Evolutionary conservation across 257 asterid species (phyloP).

Genomic region (Paulownia fortunei): DNA sequence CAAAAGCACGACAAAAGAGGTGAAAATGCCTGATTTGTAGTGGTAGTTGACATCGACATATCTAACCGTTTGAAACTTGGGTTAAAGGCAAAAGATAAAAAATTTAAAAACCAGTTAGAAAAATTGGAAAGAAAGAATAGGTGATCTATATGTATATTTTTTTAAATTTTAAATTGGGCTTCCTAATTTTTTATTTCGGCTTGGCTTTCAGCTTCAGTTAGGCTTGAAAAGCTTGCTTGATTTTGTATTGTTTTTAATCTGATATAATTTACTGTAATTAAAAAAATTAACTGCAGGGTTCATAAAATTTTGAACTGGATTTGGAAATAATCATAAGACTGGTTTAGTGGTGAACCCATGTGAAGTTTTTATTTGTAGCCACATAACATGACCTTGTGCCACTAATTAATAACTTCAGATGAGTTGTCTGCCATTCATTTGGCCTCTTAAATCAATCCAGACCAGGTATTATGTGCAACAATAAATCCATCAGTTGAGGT

Average conservation of each 20-base stretch:
- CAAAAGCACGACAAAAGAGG: constrained; percentile 20
- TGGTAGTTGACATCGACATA: constrained; percentile 24
- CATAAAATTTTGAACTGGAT: not conserved
- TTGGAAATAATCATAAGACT: not conserved
- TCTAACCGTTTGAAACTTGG: constrained; percentile 17
- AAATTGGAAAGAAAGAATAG: too few relatives aligned
- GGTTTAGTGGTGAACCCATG: not conserved
- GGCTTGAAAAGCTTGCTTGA: too few relatives aligned
- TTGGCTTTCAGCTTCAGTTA: too few relatives aligned
- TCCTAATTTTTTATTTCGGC: too few relatives aligned
- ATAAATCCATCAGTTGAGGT: too few relatives aligned
- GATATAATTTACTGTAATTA: too few relatives aligned
- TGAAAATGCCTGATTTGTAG: not conserved
- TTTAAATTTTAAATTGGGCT: too few relatives aligned
- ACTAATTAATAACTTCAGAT: not conserved
- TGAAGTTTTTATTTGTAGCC: not conserved
- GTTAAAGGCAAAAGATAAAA: not conserved
- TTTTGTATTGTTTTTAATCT: too few relatives aligned
- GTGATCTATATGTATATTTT: too few relatives aligned
- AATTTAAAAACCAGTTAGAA: too few relatives aligned
- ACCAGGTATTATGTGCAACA: too few relatives aligned
- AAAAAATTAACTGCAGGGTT: too few relatives aligned
- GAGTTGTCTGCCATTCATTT: not conserved
- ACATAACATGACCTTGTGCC: not conserved
- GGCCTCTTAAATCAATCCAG: not conserved